Evolutionary conservation across 768 basidiomycete species (phyloP), one percentile per base, ranked within the genome.

Genomic region (Tricholoma furcatifolium): DNA sequence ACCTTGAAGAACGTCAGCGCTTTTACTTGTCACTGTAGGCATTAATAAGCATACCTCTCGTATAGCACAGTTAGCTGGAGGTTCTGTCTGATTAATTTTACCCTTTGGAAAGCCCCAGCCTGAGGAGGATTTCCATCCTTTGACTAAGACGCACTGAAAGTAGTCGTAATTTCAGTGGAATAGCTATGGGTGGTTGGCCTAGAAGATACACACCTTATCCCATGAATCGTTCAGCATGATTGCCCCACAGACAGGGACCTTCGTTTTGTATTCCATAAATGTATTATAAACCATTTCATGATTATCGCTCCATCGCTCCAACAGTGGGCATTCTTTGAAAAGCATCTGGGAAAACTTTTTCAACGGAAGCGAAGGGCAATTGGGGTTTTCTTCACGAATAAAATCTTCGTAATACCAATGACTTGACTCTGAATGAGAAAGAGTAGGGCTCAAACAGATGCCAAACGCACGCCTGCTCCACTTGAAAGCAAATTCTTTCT

Each of bases 321-420:
- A 75, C 52, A 94, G 70, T 23, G 93, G 91, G 65, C 91, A 94
- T 47, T 83, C 83, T 57, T 83, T 82, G 71, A 98, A 94, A 62
- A 98, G 74, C 76, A 91, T 88, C 46, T 88, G 87, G 27, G 93
- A 96, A 72, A 99, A 99, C 63, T 84, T 87, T 75, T 95, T 93
- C 61, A 98, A 83, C 15, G 87, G 83, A 55, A 93, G 76, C 1
- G 93, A 89, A 1, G 93, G 96, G 39, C 98, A 85, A 53, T 84
- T 82, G 8, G 87, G 85, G 52, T 93, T 90, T 70, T 90, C 83
- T 67, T 95, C 93, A 39, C 97, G 90, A 58, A 98, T 85, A 62
- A 97, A 98, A 69, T 99, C 97, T 76, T 98, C 97, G 63, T 99
- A 99, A 70, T 92, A 99, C 96, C 96, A 99, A 67, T 98, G 96